A percentile compares a stretch with the other conserved stretches of the same genome.
These are phyloP conservation scores for Boletus pseudopeckii DNA, from an alignment of 768 basidiomycete genomes.

Conservation along the genomic window DNA sequence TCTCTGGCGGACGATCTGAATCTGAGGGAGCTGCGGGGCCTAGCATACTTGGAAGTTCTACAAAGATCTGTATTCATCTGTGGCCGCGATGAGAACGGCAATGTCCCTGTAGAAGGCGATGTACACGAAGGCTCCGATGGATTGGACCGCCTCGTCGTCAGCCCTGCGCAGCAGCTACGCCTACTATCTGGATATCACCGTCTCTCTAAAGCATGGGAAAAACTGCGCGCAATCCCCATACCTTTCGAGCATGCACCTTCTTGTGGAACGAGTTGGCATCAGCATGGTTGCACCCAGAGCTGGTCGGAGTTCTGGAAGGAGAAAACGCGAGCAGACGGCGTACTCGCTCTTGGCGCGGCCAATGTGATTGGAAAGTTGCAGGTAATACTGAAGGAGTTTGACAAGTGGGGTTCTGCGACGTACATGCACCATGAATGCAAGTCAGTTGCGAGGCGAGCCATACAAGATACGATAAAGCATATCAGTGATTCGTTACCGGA, in stretches of 20 bases:
- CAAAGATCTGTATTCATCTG: conserved; percentile 45
- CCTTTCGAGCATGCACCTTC: conserved; percentile 61
- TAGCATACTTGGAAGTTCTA: conserved; percentile 73
- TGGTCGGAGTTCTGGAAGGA: conserved; percentile 83
- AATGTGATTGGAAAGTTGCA: conserved; percentile 66
- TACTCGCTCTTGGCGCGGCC: conserved; percentile 56
- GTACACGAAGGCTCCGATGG: conserved; percentile 34
- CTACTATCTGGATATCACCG: conserved; percentile 69
- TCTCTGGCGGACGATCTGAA: conserved; percentile 68
- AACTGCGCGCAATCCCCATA: conserved; percentile 52
- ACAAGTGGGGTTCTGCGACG: conserved; percentile 66
- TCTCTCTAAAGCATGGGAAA: conserved; percentile 65
- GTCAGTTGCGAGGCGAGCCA: conserved; percentile 51
- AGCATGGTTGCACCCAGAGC: conserved; percentile 65
- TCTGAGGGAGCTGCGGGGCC: conserved; percentile 55
- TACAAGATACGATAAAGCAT: conserved; percentile 51
- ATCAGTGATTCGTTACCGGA: conserved; percentile 61
- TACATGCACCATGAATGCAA: conserved; percentile 80
- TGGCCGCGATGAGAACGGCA: conserved; percentile 8
- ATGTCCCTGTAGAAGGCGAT: conserved; percentile 30
- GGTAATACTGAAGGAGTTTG: conserved; percentile 63
- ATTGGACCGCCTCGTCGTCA: conserved; percentile 50
- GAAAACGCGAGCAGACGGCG: conserved; percentile 58
- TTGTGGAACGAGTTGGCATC: conserved; percentile 69
- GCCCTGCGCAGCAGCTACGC: conserved; percentile 56